Evolutionary conservation across 225 moss, liverwort and hornwort species (phyloP), one percentile per base, ranked within the genome.

Genomic region (Antitrichia curtipendula): DNA sequence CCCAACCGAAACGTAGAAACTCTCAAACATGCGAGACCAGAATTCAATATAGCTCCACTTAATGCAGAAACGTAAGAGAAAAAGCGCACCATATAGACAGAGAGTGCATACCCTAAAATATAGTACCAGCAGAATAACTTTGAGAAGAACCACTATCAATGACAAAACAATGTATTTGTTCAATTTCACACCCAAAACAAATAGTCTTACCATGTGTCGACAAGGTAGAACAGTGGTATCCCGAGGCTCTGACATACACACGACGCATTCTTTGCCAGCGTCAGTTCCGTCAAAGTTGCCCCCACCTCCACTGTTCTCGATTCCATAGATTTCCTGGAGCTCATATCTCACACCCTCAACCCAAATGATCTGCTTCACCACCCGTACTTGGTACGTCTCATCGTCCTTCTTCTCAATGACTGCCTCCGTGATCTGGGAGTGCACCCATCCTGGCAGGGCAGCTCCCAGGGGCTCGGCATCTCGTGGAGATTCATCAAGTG

Each of bases 211-310:
- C 98, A 98, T 98, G 87, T 98, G 98, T 89, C 98, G 95, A 87
- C 98, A 98, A 54, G 98, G 98, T 40, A 98, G 82, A 60, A 98
- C 97, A 78, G 95, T 96, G 77, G 98, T 98, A 87, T 98, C 98
- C 84, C 97, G 93, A 66, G 98, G 98, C 84, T 98, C 97, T 59
- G 98, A 97, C 97, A 98, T 96, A 86, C 98, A 98, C 43, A 98
- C 96, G 40, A 98, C 97, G 84, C 98, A 98, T 88, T 98, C 97
- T 91, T 97, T 98, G 47, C 97, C 96, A 57, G 95, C 65, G 66
- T 98, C 98, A 79, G 87, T 92, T 73, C 90, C 96, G 81, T 98
- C 97, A 85, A 91, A 96, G 90, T 92, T 93, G 29, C 82, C 91
- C 49, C 92, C 91, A 23, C 87, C 92, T 53, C 97, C 95, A 82